Percentiles rank a stretch among this genome's conserved stretches.
Conservation (phyloP, 805 yeast genomes). For the Alloascoidea africana region DNA sequence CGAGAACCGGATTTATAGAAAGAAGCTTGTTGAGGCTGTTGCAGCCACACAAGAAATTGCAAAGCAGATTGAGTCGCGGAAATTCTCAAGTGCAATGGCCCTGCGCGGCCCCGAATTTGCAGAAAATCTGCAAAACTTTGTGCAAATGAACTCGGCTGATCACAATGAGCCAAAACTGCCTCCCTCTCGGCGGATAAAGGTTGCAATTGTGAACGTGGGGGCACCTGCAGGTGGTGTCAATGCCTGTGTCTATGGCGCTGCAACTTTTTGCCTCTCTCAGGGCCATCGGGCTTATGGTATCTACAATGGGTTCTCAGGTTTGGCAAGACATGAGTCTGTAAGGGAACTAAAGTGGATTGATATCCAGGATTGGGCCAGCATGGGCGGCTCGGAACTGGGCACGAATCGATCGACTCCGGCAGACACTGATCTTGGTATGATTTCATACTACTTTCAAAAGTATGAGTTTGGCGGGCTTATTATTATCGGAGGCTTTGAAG, state of each 20-base stretch:
- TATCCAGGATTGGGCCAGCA: slow-evolving; percentile 74
- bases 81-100: slow-evolving; percentile 76
- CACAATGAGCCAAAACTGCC: slow-evolving; percentile 41
- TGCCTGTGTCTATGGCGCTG: slow-evolving; percentile 79
- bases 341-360: slow-evolving; percentile 66
- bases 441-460: slow-evolving; percentile 88
- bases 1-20: slow-evolving; percentile 77
- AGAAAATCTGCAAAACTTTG: slow-evolving; percentile 63
- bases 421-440: slow-evolving; percentile 71
- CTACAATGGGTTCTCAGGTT: slow-evolving; percentile 86
- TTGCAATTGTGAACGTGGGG: slow-evolving; percentile 85
- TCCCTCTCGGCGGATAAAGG: slow-evolving; percentile 50
- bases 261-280: slow-evolving; percentile 70
- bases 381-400: slow-evolving; percentile 95
- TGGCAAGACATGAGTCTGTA: slow-evolving; percentile 79
- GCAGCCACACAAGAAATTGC: slow-evolving; percentile 82
- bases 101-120: slow-evolving; percentile 81
- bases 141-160: slow-evolving; percentile 53
- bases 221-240: slow-evolving; percentile 98
- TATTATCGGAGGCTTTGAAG: slow-evolving; percentile 94
- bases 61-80: slow-evolving; percentile 59
- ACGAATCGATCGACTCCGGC: slow-evolving; percentile 86
- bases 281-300: slow-evolving; percentile 90
- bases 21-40: slow-evolving; percentile 84
- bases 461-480: slow-evolving; percentile 77